phyloP scores from a whole-genome alignment of 192 early-diverging fungal species.

The Rhizoclosmatium sp. region DNA sequence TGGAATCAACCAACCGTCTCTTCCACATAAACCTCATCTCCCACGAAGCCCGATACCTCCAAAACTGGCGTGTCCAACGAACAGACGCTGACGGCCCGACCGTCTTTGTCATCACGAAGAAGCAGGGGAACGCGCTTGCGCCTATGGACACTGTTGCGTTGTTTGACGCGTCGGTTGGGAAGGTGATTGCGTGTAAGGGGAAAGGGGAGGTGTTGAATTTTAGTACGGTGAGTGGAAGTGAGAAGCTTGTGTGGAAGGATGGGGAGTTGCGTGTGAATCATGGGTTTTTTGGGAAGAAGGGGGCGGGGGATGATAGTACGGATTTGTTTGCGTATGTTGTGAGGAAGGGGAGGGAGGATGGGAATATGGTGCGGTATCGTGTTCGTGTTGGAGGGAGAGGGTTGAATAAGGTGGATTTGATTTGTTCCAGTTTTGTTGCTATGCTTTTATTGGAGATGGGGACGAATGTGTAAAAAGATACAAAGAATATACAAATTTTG shows the following conservation, averaged over 20 bases:
- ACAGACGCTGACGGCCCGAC: neutral
- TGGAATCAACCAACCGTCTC: neutral
- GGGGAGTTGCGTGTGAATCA: neutral
- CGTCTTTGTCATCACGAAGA: neutral
- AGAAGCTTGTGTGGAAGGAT: neutral
- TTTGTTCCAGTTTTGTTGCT: conserved; percentile 2
- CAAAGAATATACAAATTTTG: too few relatives aligned
- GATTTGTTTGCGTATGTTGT: conserved; percentile 3
- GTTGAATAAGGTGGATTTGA: conserved; percentile 10
- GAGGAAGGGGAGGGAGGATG: neutral
- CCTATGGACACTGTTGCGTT: too few relatives aligned
- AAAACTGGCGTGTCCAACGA: neutral
- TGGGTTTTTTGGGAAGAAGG: too few relatives aligned
- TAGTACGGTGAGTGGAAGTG: too few relatives aligned
- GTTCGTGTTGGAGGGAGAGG: conserved; percentile 20
- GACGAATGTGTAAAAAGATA: too few relatives aligned
- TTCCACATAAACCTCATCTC: neutral
- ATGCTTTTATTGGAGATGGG: neutral
- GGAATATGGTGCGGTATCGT: neutral
- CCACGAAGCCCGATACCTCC: too few relatives aligned
- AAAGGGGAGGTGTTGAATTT: too few relatives aligned
- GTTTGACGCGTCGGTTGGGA: too few relatives aligned
- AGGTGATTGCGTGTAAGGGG: too few relatives aligned
- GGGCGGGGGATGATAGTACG: neutral
- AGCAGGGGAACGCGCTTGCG: too few relatives aligned